Percentiles rank a stretch among this genome's conserved stretches.
Evolutionary conservation across 73 alveolate species (phyloP).

Genomic region (Blepharisma stoltei): DNA sequence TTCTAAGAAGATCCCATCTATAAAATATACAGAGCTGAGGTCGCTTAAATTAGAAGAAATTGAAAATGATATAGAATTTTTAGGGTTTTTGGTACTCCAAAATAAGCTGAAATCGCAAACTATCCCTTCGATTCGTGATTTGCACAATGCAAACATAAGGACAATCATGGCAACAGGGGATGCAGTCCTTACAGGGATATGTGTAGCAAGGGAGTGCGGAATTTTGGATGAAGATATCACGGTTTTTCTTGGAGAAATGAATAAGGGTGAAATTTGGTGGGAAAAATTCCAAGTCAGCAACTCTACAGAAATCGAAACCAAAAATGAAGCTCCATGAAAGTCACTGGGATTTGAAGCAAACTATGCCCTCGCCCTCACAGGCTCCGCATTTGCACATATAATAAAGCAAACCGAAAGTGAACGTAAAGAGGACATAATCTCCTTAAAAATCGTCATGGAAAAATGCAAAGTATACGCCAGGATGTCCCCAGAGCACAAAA

Average conservation of each 20-base stretch:
- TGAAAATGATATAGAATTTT: conserved; percentile 67
- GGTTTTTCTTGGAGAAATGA: conserved; percentile 31
- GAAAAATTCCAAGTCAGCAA: not conserved
- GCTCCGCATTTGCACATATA: conserved; percentile 32
- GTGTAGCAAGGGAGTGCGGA: conserved; percentile 70
- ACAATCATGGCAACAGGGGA: conserved; percentile 92
- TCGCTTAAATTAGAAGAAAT: conserved; percentile 56
- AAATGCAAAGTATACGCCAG: conserved; percentile 43
- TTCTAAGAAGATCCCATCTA: conserved; percentile 38
- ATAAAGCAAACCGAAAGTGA: conserved; percentile 11
- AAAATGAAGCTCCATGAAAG: conserved; percentile 5
- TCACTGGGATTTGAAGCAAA: not conserved
- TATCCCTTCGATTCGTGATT: conserved; percentile 56
- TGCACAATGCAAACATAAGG: conserved; percentile 64
- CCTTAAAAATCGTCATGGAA: conserved; percentile 20
- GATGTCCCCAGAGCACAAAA: conserved; percentile 50
- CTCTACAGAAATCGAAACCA: not conserved
- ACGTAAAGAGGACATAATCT: not conserved
- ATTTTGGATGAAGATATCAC: conserved; percentile 19
- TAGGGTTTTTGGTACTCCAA: conserved; percentile 75
- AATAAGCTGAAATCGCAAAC: conserved; percentile 79
- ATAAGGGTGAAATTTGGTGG: conserved; percentile 30
- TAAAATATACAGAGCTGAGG: conserved; percentile 37
- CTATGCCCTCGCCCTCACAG: conserved; percentile 35
- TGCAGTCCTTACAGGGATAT: conserved; percentile 73